Percentiles rank a stretch among this genome's conserved stretches.
Conservation (phyloP, 2,329 filamentous ascomycete genomes). For the Cercospora citrullina region DNA sequence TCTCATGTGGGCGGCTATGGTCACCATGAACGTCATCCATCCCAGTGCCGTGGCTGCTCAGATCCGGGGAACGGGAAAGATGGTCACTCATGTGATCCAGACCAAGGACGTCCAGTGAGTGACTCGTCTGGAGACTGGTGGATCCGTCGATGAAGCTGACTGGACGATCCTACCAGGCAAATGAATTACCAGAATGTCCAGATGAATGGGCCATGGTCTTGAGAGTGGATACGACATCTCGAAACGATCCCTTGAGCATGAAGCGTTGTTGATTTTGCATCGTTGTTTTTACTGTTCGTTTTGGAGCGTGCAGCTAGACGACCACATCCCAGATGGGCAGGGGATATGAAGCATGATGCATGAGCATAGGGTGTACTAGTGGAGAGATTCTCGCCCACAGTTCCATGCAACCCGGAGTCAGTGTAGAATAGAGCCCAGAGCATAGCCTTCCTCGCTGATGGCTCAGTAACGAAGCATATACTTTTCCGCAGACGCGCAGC, state of each 20-base stretch:
- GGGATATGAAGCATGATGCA: background rate
- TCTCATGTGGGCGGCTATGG: constrained; percentile 23
- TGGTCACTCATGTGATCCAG: constrained; percentile 17
- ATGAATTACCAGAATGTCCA: constrained; percentile 5
- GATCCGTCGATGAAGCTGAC: background rate
- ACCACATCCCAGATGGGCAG: no score
- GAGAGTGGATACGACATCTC: constrained; percentile 38
- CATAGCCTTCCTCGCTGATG: background rate
- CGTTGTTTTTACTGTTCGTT: background rate
- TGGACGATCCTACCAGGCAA: background rate
- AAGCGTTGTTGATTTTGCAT: background rate
- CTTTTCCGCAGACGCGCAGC: background rate
- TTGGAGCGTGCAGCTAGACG: background rate
- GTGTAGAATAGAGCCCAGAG: background rate
- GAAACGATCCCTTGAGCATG: background rate
- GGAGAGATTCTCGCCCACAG: background rate
- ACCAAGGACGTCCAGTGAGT: constrained; percentile 18
- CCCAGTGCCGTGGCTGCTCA: constrained; percentile 22
- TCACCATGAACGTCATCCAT: constrained; percentile 20
- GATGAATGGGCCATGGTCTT: constrained; percentile 1
- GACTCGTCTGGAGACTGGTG: background rate
- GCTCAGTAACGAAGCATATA: background rate
- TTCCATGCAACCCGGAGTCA: background rate
- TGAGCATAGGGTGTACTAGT: background rate
- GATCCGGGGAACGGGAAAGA: constrained; percentile 19